Percentiles rank a stretch among this genome's conserved stretches.
These are phyloP conservation scores for Immersiella caudata DNA, from an alignment of 495 filamentous ascomycete genomes.

Conservation along the genomic window DNA sequence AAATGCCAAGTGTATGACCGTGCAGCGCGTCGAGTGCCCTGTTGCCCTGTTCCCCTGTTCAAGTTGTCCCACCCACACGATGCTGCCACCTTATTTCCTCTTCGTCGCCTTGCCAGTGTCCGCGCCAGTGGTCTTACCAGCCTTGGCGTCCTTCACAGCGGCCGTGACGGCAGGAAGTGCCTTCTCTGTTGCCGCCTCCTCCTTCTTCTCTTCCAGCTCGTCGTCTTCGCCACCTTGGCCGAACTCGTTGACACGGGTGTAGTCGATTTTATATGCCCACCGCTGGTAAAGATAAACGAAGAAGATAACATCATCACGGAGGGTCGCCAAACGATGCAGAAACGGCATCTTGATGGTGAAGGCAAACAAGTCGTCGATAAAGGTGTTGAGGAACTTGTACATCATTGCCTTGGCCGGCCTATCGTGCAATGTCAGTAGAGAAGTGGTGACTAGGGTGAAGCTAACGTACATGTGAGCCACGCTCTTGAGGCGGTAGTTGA, in stretches of 20 bases:
- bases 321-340: conserved; percentile 89
- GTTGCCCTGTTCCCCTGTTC: background rate
- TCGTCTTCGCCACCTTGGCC: conserved; percentile 93
- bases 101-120: conserved; percentile 51
- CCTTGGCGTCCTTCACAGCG: background rate
- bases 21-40: background rate
- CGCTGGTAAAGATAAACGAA: conserved; percentile 97
- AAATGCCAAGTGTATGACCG: background rate
- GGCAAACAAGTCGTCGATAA: conserved; percentile 75
- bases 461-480: conserved; percentile 80
- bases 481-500: conserved; percentile 96
- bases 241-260: conserved; percentile 93
- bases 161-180: conserved; percentile 28
- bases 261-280: conserved; percentile 91
- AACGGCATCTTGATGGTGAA: conserved; percentile 99
- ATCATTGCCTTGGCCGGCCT: conserved; percentile 85
- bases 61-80: too few relatives aligned
- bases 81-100: conserved; percentile 44
- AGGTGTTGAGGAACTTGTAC: conserved; percentile 91
- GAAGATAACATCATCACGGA: conserved; percentile 96
- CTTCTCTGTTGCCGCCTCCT: conserved; percentile 22
- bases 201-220: conserved; percentile 39
- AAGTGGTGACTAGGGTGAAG: background rate
- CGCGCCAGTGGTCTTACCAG: conserved; percentile 43
- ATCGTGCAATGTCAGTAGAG: background rate